Evolutionary conservation across 139 green algal genomes (phyloP).

Genomic region (Eudorina sp.): DNA sequence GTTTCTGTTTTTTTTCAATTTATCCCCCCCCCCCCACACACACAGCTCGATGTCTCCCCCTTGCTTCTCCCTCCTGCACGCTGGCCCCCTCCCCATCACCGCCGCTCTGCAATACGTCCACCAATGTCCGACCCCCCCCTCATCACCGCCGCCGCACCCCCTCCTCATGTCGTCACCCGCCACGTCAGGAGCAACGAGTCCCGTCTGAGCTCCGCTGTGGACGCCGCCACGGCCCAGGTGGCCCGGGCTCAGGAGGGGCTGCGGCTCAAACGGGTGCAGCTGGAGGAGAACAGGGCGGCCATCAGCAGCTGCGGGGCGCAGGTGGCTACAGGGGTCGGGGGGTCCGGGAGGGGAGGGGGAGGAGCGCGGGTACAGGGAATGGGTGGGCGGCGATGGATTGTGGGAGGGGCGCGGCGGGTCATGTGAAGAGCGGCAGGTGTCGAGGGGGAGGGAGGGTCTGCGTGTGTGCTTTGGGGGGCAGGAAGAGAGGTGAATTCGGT

Average conservation of each 20-base stretch:
- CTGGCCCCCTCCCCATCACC: not conserved
- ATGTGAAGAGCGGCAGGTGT: no score
- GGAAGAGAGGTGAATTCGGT: no score
- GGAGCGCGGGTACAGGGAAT: not conserved
- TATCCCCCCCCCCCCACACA: no score
- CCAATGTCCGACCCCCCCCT: not conserved
- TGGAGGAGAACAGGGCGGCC: constrained; percentile 50
- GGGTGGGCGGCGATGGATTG: no score
- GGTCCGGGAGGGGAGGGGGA: not conserved
- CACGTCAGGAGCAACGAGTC: constrained; percentile 59
- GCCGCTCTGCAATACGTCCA: no score
- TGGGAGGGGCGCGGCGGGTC: no score
- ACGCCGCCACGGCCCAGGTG: constrained; percentile 51
- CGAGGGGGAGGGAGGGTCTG: no score
- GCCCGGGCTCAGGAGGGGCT: constrained; percentile 50
- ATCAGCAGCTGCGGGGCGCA: constrained; percentile 50
- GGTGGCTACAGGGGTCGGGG: no score
- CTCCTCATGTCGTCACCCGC: not conserved
- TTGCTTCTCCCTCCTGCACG: not conserved
- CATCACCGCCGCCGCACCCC: not conserved
- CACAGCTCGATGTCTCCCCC: no score
- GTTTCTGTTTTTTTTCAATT: no score
- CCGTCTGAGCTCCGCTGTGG: constrained; percentile 37
- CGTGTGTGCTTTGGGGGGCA: no score
- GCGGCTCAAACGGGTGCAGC: constrained; percentile 62